Conservation (phyloP, 208 protist genomes). For the Acanthamoeba triangularis region DNA sequence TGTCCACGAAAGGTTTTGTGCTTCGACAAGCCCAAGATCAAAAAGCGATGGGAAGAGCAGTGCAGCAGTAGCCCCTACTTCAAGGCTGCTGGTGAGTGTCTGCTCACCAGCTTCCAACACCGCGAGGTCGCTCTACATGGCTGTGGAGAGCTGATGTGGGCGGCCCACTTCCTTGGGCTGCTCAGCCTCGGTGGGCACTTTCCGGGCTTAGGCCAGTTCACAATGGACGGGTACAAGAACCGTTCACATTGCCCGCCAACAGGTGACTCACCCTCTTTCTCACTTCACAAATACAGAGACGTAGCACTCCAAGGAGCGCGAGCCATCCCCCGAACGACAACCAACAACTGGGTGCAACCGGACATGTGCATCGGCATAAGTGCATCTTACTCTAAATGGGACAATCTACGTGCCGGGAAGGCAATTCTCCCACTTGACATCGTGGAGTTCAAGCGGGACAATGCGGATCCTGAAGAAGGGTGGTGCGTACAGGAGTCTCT, state of each 20-base stretch:
- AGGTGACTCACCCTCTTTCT: not conserved
- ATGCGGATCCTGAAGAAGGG: not conserved
- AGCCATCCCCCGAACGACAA: not conserved
- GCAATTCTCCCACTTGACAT: not conserved
- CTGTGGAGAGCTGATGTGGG: not conserved
- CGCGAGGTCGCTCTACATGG: not conserved
- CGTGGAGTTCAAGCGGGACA: not conserved
- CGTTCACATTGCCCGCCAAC: not conserved
- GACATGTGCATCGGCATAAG: not conserved
- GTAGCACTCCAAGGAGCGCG: not conserved
- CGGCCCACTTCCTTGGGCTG: not conserved
- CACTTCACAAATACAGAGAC: not conserved
- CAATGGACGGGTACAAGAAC: not conserved
- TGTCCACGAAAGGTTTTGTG: not conserved
- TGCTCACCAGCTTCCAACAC: no score
- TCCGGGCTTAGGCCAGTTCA: not conserved
- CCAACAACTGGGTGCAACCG: not conserved
- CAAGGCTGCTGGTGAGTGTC: not conserved
- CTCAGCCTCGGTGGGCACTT: not conserved
- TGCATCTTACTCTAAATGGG: not conserved
- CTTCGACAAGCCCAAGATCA: not conserved
- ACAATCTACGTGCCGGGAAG: not conserved
- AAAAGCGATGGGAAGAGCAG: not conserved
- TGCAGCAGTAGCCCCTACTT: not conserved
- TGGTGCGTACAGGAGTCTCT: not conserved